Conservation (phyloP, 495 filamentous ascomycete genomes). For the Choiromyces venosus region DNA sequence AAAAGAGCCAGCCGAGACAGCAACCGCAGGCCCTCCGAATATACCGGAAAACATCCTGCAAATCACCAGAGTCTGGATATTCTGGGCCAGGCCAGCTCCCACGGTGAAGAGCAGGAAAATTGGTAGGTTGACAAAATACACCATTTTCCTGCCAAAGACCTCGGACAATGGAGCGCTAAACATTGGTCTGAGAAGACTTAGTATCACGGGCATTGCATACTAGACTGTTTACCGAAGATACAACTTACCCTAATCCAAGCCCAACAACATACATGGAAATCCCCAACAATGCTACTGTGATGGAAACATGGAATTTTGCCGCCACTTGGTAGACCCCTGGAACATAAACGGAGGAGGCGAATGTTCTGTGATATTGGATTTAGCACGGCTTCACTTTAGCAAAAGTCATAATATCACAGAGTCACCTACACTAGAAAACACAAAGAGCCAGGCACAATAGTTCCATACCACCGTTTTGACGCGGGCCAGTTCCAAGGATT, state of each 20-base stretch:
- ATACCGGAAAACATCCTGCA: constrained; percentile 73
- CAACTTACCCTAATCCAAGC: constrained; percentile 58
- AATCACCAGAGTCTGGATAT: constrained; percentile 61
- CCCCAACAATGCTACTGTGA: constrained; percentile 60
- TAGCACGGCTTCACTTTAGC: constrained; percentile 5
- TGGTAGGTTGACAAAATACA: constrained; percentile 61
- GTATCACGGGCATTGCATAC: constrained; percentile 1
- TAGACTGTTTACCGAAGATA: background rate
- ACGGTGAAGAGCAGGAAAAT: constrained; percentile 65
- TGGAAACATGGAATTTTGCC: constrained; percentile 54
- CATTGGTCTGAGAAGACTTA: constrained; percentile 47
- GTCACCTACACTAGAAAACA: constrained; percentile 41
- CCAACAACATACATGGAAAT: constrained; percentile 71
- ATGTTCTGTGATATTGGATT: constrained; percentile 26
- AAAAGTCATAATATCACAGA: background rate
- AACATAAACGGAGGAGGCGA: constrained; percentile 41
- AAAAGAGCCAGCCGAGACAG: constrained; percentile 41
- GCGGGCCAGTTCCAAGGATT: constrained; percentile 60
- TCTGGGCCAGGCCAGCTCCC: constrained; percentile 57
- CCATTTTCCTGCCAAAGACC: constrained; percentile 64
- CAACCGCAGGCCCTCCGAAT: constrained; percentile 53
- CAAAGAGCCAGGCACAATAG: constrained; percentile 39
- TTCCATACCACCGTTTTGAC: constrained; percentile 47
- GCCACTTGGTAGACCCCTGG: constrained; percentile 58
- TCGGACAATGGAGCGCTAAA: constrained; percentile 65